Base-by-base conservation (phyloP, 2,329 filamentous ascomycete genomes). In the Fusarium keratoplasticum region DNA sequence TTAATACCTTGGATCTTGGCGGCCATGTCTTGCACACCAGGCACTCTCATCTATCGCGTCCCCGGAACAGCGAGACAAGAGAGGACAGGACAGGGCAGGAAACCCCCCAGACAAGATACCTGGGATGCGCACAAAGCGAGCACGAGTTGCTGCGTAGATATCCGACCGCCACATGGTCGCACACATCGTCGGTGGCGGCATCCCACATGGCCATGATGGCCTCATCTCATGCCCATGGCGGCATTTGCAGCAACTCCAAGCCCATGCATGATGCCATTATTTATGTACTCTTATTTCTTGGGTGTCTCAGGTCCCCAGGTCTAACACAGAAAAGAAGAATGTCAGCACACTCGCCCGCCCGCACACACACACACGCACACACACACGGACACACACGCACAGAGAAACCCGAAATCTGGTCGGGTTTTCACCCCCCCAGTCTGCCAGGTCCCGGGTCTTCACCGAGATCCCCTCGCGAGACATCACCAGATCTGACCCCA, bases 381-480 rank as follows among this genome's bases (percentile, higher is more conserved):
- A 47, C 13, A 5, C 18, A 27, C 11, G 10, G 20, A 47, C 31
- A 54, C 31, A 18, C 60, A 20, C 44, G 11, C 42, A 35, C 18
- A 61, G n/a, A 62, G 31, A 47, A 35, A 61, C 20, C 47, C 20
- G 25, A 33, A 65, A 52, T 61, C 54, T 61, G 27, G 42, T 65
- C 52, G 40, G 47, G 36, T 65, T 25, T 38, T 40, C 36, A 44
- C 36, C 57, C 64, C 36, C 64, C 61, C 36, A 63, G 42, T 63
- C 42, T 33, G 52, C 64, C 50, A 73, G 54, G 67, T 66, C 61
- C 67, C 67, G 63, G 72, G 67, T 54, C 73, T 75, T 76, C 73
- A 75, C 73, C 73, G 73, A 75, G 73, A 75, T 75, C 73, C 64
- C 47, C 69, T 75, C 67, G 58, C 54, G 72, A 67, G 69, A 73